phyloP scores from a whole-genome alignment of 352 stramenopile genomes.

The Pythium brassicae region DNA sequence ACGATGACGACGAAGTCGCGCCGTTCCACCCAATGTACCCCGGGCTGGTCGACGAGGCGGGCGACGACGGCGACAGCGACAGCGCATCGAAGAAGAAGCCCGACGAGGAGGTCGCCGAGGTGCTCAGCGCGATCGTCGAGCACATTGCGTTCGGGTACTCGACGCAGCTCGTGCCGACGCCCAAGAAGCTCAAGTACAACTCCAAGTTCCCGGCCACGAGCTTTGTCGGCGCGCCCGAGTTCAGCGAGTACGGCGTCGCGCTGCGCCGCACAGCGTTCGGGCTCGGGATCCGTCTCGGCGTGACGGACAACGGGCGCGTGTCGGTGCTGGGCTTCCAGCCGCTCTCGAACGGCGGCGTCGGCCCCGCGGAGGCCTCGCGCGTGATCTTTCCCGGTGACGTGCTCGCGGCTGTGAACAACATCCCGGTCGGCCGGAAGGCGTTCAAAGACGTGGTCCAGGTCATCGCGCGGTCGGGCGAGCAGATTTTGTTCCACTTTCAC shows the following conservation, averaged over 20 bases:
- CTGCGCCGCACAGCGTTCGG: slow-evolving; percentile 61
- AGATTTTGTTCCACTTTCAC: slow-evolving; percentile 84
- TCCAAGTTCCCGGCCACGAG: slow-evolving; percentile 47
- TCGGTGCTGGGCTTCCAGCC: slow-evolving; percentile 81
- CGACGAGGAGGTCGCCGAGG: slow-evolving; percentile 64
- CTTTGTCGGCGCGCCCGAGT: slow-evolving; percentile 41
- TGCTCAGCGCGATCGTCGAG: slow-evolving; percentile 76
- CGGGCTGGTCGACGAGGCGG: slow-evolving; percentile 43
- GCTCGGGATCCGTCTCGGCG: slow-evolving; percentile 78
- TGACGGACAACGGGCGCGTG: slow-evolving; percentile 51
- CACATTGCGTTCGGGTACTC: slow-evolving; percentile 80
- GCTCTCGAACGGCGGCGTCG: slow-evolving; percentile 65
- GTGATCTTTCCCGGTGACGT: slow-evolving; percentile 72
- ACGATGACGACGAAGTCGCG: slow-evolving; percentile 54
- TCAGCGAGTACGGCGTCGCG: slow-evolving; percentile 75
- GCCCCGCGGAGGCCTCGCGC: slow-evolving; percentile 68
- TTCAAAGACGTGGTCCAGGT: slow-evolving; percentile 80
- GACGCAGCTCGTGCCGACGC: slow-evolving; percentile 35
- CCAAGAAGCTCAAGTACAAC: slow-evolving; percentile 40
- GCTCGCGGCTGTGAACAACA: slow-evolving; percentile 75
- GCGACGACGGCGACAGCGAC: slow-evolving; percentile 33
- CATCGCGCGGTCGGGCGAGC: slow-evolving; percentile 54
- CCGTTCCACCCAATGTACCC: slow-evolving; percentile 49
- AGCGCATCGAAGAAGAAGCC: slow-evolving; percentile 45
- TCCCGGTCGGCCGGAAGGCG: slow-evolving; percentile 39